Percentiles rank a stretch among this genome's conserved stretches.
Evolutionary conservation across 352 stramenopile genomes (phyloP).

Genomic region (Aphanomyces cochlioides): DNA sequence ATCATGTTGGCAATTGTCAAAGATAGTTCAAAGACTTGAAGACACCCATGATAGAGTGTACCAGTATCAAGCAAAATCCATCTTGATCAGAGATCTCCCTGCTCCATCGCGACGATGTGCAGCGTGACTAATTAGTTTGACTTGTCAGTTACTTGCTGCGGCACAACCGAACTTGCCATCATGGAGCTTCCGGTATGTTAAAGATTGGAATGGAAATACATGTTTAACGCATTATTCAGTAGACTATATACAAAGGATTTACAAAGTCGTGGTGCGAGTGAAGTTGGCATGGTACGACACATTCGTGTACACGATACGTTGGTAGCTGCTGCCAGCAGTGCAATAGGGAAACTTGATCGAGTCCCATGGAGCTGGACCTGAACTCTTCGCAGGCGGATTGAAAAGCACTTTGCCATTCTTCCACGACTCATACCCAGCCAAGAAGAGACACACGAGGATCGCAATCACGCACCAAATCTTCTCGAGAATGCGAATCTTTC

Average conservation of each 20-base stretch:
- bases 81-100: too few relatives aligned
- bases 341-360: not conserved
- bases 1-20: too few relatives aligned
- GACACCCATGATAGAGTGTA: too few relatives aligned
- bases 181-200: too few relatives aligned
- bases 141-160: too few relatives aligned
- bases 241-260: not conserved
- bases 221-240: not conserved
- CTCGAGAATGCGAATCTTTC: not conserved
- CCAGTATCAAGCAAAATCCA: too few relatives aligned
- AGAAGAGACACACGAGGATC: constrained; percentile 6
- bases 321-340: not conserved
- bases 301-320: not conserved
- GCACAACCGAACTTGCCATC: too few relatives aligned
- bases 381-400: not conserved
- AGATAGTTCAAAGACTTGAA: too few relatives aligned
- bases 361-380: not conserved
- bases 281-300: constrained; percentile 7
- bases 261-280: not conserved
- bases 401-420: not conserved
- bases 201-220: too few relatives aligned
- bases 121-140: too few relatives aligned
- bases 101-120: too few relatives aligned
- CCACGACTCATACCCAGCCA: not conserved
- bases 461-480: constrained; percentile 14